A percentile compares a stretch with the other conserved stretches of the same genome.
Conservation (phyloP, 257 asterid genomes). For the Vinca minor region DNA sequence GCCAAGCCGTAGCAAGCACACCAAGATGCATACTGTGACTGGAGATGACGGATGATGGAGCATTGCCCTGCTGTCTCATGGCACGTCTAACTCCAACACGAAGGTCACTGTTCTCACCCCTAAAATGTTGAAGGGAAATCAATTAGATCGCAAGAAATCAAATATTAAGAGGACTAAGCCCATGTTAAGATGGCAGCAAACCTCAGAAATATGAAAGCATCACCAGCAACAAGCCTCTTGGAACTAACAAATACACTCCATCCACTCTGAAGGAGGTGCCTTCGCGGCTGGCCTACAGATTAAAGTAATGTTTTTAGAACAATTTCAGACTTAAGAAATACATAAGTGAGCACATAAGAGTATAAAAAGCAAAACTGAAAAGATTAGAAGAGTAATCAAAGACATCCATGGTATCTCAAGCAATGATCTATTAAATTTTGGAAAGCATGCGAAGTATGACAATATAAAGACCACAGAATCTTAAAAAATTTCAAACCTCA, state of each 20-base stretch:
- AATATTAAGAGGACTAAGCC: not conserved
- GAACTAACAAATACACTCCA: conserved; percentile 98
- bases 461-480: too few relatives aligned
- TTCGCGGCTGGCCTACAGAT: conserved; percentile 80
- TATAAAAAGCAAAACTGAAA: not conserved
- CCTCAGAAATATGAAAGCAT: conserved; percentile 94
- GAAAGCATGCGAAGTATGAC: too few relatives aligned
- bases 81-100: conserved; percentile 98
- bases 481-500: not conserved
- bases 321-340: not conserved
- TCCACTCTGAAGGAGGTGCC: conserved; percentile 96
- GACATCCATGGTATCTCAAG: not conserved
- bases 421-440: too few relatives aligned
- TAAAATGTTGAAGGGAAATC: conserved; percentile 19
- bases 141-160: not conserved
- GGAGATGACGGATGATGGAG: conserved; percentile 95
- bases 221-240: conserved; percentile 95
- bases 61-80: conserved; percentile 81
- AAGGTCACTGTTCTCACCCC: conserved; percentile 94
- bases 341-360: not conserved
- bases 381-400: not conserved
- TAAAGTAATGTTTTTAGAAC: not conserved
- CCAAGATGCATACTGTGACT: conserved; percentile 99
- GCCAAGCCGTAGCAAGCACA: conserved; percentile 97
- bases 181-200: conserved; percentile 20